A percentile compares a stretch with the other conserved stretches of the same genome.
phyloP scores from a whole-genome alignment of 2,329 filamentous ascomycete genomes.

The Ceratocystis variospora region DNA sequence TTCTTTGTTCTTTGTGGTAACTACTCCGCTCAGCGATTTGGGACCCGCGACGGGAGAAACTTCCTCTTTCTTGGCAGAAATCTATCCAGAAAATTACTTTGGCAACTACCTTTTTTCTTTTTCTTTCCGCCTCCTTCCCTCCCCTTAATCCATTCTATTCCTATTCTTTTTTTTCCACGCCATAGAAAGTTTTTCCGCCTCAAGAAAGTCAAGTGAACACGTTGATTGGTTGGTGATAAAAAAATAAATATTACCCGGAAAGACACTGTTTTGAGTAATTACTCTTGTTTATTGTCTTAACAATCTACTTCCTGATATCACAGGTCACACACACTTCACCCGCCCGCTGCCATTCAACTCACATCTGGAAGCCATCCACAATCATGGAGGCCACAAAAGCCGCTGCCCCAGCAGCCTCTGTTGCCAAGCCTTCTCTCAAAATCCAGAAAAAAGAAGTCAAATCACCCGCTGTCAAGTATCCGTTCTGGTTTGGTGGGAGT shows the following conservation, averaged over 20 bases:
- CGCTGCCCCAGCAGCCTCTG: background rate
- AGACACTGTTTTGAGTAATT: background rate
- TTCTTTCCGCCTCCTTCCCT: background rate
- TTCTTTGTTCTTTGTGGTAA: background rate
- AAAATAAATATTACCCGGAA: background rate
- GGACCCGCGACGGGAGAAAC: background rate
- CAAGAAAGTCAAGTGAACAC: background rate
- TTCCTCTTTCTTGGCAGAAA: no score
- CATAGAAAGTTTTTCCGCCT: background rate
- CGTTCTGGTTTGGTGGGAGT: conserved; percentile 94
- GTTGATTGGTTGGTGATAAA: background rate
- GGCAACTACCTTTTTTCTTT: background rate
- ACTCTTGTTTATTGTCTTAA: background rate
- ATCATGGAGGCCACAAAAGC: conserved; percentile 14
- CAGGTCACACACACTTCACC: background rate
- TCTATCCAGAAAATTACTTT: background rate
- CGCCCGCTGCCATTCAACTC: background rate
- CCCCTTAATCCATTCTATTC: background rate
- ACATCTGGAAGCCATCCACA: background rate
- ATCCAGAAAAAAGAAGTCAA: conserved; percentile 21
- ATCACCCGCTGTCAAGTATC: conserved; percentile 42
- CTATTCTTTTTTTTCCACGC: background rate
- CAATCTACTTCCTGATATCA: background rate
- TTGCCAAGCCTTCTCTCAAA: background rate
- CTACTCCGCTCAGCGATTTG: background rate